Evolutionary conservation across 2,329 filamentous ascomycete genomes (phyloP).

Genomic region (Fusarium sp.): DNA sequence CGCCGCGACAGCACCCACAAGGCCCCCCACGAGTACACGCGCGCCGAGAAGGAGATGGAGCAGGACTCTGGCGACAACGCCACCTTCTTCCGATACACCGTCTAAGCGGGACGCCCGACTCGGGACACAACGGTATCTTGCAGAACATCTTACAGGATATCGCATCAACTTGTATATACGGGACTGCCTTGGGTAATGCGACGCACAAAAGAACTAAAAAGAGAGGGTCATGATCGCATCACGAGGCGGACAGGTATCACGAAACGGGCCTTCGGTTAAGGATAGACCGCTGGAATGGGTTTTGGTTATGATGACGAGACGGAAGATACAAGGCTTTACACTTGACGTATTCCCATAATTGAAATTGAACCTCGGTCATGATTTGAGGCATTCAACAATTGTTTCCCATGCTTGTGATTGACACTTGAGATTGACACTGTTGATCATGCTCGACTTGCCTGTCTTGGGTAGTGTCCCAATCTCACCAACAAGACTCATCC

Average conservation of each 20-base stretch:
- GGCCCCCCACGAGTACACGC: slow-evolving; percentile 65
- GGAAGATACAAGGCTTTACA: slow-evolving; percentile 29
- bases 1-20: slow-evolving; percentile 66
- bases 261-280: slow-evolving; percentile 9
- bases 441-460: not conserved
- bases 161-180: slow-evolving; percentile 42
- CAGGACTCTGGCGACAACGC: slow-evolving; percentile 71
- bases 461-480: not conserved
- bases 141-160: slow-evolving; percentile 46
- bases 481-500: not conserved
- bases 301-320: slow-evolving; percentile 26
- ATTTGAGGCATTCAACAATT: slow-evolving; percentile 25
- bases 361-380: slow-evolving; percentile 32
- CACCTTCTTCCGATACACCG: slow-evolving; percentile 69
- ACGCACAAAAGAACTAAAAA: slow-evolving; percentile 7
- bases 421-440: not conserved
- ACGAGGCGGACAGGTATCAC: slow-evolving; percentile 20
- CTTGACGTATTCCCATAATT: slow-evolving; percentile 27
- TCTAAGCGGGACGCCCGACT: slow-evolving; percentile 52
- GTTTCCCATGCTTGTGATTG: not conserved
- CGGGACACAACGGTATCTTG: slow-evolving; percentile 23
- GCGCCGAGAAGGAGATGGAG: slow-evolving; percentile 68
- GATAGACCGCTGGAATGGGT: slow-evolving; percentile 11
- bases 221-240: slow-evolving; percentile 11
- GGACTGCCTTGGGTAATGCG: slow-evolving; percentile 28